Conservation (phyloP, 441 rosid genomes). For the Pelargonium australe region DNA sequence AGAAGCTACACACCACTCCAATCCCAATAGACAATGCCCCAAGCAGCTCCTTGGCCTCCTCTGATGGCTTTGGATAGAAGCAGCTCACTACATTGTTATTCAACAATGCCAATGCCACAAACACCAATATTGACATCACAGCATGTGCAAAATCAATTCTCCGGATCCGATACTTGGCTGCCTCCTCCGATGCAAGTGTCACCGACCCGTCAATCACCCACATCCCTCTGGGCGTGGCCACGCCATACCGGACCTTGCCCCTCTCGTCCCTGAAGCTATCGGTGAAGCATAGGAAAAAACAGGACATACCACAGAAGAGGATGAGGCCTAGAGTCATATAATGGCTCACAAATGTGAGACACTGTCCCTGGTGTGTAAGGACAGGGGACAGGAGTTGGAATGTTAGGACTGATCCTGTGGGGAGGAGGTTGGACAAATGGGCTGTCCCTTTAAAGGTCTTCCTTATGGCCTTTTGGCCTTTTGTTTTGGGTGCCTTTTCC, state of each 20-base stretch:
- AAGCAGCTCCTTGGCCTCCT: neutral
- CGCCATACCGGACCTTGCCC: slow-evolving; percentile 36
- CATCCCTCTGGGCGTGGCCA: slow-evolving; percentile 12
- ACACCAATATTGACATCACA: slow-evolving; percentile 10
- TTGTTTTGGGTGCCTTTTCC: slow-evolving; percentile 1
- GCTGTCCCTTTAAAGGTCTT: slow-evolving; percentile 10
- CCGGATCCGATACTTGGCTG: slow-evolving; percentile 11
- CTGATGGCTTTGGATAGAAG: slow-evolving; percentile 13
- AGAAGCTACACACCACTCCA: slow-evolving; percentile 7
- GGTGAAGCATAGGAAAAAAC: slow-evolving; percentile 21
- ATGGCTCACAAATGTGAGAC: neutral
- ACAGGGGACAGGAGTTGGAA: slow-evolving; percentile 15
- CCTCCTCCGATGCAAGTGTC: slow-evolving; percentile 1
- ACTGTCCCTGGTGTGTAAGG: slow-evolving; percentile 11
- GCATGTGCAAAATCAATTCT: slow-evolving; percentile 11
- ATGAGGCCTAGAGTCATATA: slow-evolving; percentile 7
- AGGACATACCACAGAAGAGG: neutral
- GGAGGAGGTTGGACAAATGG: slow-evolving; percentile 17
- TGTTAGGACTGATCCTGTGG: slow-evolving; percentile 13
- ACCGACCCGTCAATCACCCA: neutral
- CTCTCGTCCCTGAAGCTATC: slow-evolving; percentile 48
- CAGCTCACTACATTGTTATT: slow-evolving; percentile 11
- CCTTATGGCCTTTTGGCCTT: neutral
- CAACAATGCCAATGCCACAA: neutral
- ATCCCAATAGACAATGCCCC: neutral